Base-by-base conservation (phyloP, 768 basidiomycete genomes). In the Pholiota molesta region DNA sequence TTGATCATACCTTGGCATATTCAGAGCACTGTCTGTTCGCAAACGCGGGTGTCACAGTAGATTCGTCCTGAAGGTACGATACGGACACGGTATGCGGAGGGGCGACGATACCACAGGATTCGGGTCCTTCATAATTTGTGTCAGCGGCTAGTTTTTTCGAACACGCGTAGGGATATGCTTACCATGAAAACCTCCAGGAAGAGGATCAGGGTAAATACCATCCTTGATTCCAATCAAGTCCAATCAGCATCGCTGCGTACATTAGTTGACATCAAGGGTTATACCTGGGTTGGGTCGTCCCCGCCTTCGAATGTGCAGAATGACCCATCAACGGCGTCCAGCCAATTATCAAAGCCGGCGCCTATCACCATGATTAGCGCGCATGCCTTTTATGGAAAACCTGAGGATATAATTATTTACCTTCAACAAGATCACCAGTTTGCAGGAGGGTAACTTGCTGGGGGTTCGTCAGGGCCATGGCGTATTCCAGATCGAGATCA, bases 401-500 rank as follows among this genome's bases (percentile, higher is more conserved):
- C 1, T 17, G 51, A 3, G 8, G 17, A 5, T 21, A 35, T 54
- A 5, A 9, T n/a, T 4, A 59, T 42, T 66, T n/a, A 75, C 80
- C 78, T 70, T 77, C 73, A 2, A 72, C 69, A 17, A 79, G 62
- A 63, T 81, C 80, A n/a, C 81, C 81, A 7, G 74, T 77, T 60
- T 83, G 81, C 39, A 80, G 77, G 39, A 83, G 70, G 2, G 76
- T 79, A 9, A 82, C 76, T 5, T 64, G 57, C 62, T 80, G 80
- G 0, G 72, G 68, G 17, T 65, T 71, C 8, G 75, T 76, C 11
- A 86, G 74, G 10, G 75, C 71, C 83, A 86, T 85, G 29, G 78
- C 80, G 57, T 85, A 86, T 70, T 86, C 74, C 13, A 88, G 75
- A 70, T 87, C 86, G 8, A 88, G 75, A 62, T 85, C 76, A 21